Evolutionary conservation across 345 rosid genomes (phyloP), one percentile per base, ranked within the genome.

Genomic region (Rhodomyrtus tomentosa): DNA sequence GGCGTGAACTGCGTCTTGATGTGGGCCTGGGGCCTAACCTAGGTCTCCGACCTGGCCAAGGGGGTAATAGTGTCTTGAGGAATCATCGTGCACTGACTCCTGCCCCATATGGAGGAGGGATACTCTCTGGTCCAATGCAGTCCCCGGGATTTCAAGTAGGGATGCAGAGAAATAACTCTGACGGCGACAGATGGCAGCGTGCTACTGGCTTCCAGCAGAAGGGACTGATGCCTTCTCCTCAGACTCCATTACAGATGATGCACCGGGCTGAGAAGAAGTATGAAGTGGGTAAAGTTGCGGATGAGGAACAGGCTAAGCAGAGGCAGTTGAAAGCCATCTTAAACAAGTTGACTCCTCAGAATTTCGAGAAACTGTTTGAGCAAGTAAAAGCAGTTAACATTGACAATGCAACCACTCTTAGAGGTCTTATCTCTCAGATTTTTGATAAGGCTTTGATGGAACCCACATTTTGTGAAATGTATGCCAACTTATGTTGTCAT

Each of bases 401-500:
- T 56, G 98, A 98, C 88, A 98, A 90, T 85, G 90, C 90, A 40
- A 89, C 15, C 82, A 98, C 98, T 10, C 99, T 97, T 86, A 85
- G 55, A 22, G 95, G 96, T 58, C 95, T 97, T 79, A 94, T 97
- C 86, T 92, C 95, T 14, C 99, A 95, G 91, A 97, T 97, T 86
- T 98, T 96, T 90, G 98, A 96, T 89, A 96, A 95, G 91, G 99
- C 99, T 86, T 92, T 96, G 81, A 96, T 93, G 96, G 99, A 96
- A 91, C 99, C 99, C 76, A 96, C 99, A 81, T 98, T 98, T 87
- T 94, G 98, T 91, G 98, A 98, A 88, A 98, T 98, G 98, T 98
- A 94, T 91, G 98, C 98, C 21, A 87, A 94, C 88, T 94, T 96
- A 87, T 98, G 99, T 87, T 10, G 16, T 42, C 91, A 87, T 88